These are phyloP conservation scores for Salix dunnii DNA, from an alignment of 345 rosid species.

Conservation along the genomic window DNA sequence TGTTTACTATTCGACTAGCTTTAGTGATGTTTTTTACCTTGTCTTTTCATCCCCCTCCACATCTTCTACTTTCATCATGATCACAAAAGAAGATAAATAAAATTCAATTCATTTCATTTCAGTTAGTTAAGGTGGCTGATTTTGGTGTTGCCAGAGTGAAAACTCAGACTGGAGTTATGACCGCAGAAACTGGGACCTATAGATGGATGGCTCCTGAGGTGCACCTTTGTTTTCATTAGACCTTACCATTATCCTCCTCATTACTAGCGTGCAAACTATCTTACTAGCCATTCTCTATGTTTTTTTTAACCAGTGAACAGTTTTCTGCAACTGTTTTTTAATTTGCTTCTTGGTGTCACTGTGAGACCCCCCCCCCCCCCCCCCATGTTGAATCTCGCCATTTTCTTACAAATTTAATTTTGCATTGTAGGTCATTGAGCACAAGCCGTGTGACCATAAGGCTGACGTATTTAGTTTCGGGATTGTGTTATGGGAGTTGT, in stretches of 20 bases:
- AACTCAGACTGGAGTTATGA: constrained; percentile 92
- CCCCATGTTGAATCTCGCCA: neutral
- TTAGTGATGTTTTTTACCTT: neutral
- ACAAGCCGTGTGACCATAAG: constrained; percentile 96
- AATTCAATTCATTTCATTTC: constrained; percentile 10
- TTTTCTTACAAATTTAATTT: constrained; percentile 36
- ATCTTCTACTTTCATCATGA: neutral
- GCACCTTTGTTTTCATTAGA: neutral
- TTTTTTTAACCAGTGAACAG: too few species aligned
- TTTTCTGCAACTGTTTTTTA: too few species aligned
- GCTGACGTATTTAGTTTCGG: constrained; percentile 93
- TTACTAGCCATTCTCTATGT: too few species aligned
- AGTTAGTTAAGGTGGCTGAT: constrained; percentile 98
- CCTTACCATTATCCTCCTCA: neutral
- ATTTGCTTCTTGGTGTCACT: neutral
- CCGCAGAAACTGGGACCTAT: constrained; percentile 98
- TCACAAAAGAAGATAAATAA: neutral
- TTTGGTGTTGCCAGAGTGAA: constrained; percentile 96
- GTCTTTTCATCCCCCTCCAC: neutral
- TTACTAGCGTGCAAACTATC: neutral
- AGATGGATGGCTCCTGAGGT: constrained; percentile 99
- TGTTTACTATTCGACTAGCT: neutral
- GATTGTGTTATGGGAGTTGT: too few species aligned
- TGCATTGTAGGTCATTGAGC: constrained; percentile 79
- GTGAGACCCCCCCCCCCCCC: neutral